phyloP scores from a whole-genome alignment of 169 alveolate species.

The Plasmodium gaboni region DNA sequence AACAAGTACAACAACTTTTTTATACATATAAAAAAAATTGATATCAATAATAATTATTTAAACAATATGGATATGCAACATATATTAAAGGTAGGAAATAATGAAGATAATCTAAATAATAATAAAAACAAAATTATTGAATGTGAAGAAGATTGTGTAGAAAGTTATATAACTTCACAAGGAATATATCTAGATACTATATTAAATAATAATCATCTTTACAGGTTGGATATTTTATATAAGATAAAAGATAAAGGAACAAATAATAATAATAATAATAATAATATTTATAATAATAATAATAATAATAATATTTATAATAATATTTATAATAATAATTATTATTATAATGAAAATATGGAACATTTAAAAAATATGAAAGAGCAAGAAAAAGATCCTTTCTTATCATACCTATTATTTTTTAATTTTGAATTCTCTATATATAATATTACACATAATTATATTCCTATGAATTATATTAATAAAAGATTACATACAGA shows the following conservation, averaged over 20 bases:
- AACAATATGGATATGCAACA: conserved; percentile 21
- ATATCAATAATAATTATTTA: conserved; percentile 8
- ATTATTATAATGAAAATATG: too few species aligned
- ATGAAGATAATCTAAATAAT: neutral
- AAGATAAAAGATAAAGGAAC: neutral
- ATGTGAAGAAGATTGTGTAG: conserved; percentile 15
- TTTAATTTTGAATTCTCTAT: conserved; percentile 40
- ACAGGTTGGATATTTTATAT: conserved; percentile 21
- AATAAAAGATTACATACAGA: conserved; percentile 20
- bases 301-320: too few species aligned
- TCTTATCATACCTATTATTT: neutral
- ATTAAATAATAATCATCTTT: conserved; percentile 27
- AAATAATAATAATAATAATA: too few species aligned
- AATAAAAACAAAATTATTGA: too few species aligned
- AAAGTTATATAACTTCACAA: conserved; percentile 19
- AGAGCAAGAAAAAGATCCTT: too few species aligned
- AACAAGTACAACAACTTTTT: conserved; percentile 16
- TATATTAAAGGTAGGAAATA: conserved; percentile 7
- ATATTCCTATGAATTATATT: conserved; percentile 10
- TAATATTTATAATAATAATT: too few species aligned
- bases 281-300: too few species aligned
- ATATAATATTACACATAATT: conserved; percentile 1
- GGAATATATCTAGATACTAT: conserved; percentile 21
- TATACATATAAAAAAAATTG: conserved; percentile 31
- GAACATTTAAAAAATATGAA: too few species aligned